Evolutionary conservation across 2,329 filamentous ascomycete genomes (phyloP), one percentile per base, ranked within the genome.

Genomic region (Scedosporium aurantiacum): DNA sequence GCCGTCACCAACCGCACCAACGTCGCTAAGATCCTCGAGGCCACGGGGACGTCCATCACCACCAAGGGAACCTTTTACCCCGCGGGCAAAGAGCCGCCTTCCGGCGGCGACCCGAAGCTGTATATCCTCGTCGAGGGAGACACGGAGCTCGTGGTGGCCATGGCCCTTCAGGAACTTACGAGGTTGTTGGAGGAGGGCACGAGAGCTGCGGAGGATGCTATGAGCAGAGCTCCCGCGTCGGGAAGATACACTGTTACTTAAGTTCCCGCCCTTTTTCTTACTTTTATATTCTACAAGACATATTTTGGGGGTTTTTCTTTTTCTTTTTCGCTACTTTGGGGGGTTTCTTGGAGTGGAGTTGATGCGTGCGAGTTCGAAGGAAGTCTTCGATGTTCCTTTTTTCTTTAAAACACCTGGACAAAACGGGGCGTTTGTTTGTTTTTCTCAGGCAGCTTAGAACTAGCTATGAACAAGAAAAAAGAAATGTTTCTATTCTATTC

Each of bases 121-220:
- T 99, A 97, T 72, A 97, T 99, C 69, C 82, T 99, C 63, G 95
- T 99, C 62, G 94, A 99, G 72, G 94, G 94, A 50, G 94, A 99
- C 70, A 97, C 94, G 0, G 94, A 99, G 74, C 79, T 96, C 60
- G 87, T 91, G 37, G 94, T 99, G 28, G 90, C 89, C 59, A 88
- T 90, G 68, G 94, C 94, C 2, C 90, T 99, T 83, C 84, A 86
- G 66, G 92, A 97, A 75, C 80, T 99, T 66, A 93, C 91, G 70
- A 84, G 92, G 56, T 77, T 97, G 69, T 76, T 99, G 67, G 91
- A 88, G 71, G 94, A 97, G 74, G 94, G 90, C 12, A 96, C 92
- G 0, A 85, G 95, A 68, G 91, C 91, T 14, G 91, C 92, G 10
- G 90, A 88, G 27, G 92, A 97, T 68, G 88, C 89, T n/a, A 88